phyloP scores from a whole-genome alignment of 306 rosid species.

The Gleditsia sinensis region DNA sequence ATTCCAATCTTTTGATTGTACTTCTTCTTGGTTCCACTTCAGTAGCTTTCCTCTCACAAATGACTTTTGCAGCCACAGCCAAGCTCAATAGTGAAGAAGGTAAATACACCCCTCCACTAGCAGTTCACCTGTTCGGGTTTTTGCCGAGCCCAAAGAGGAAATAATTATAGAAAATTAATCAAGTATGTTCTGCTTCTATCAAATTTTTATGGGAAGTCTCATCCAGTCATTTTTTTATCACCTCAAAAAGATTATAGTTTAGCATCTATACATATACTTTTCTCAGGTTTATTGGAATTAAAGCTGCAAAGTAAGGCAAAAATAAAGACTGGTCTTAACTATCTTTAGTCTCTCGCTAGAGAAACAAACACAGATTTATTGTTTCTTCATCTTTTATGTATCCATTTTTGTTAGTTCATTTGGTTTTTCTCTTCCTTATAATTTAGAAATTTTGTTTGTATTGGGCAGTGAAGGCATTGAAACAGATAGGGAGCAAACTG shows the following conservation, averaged over 20 bases:
- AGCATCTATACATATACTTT: too few species aligned
- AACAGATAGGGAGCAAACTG: constrained; percentile 65
- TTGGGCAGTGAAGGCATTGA: constrained; percentile 67
- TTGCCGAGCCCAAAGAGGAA: background rate
- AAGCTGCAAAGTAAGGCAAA: background rate
- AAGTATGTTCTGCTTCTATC: background rate
- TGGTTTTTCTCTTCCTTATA: background rate
- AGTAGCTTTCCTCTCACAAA: constrained; percentile 35
- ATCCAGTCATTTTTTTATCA: constrained; percentile 14
- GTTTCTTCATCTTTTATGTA: background rate
- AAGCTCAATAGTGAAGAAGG: constrained; percentile 65
- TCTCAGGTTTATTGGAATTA: too few species aligned
- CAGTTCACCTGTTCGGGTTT: background rate
- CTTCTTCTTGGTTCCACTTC: constrained; percentile 45
- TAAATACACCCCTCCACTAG: constrained; percentile 22
- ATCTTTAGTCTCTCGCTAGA: background rate
- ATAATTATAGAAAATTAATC: too few species aligned
- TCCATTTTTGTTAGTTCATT: background rate
- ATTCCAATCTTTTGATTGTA: constrained; percentile 31
- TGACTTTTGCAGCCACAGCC: constrained; percentile 51
- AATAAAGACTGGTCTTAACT: background rate
- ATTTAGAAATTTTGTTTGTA: background rate
- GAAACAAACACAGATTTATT: background rate
- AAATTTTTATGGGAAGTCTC: constrained; percentile 1
- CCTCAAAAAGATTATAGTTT: constrained; percentile 19